Conservation (phyloP, 257 asterid genomes). For the Solanum etuberosum region DNA sequence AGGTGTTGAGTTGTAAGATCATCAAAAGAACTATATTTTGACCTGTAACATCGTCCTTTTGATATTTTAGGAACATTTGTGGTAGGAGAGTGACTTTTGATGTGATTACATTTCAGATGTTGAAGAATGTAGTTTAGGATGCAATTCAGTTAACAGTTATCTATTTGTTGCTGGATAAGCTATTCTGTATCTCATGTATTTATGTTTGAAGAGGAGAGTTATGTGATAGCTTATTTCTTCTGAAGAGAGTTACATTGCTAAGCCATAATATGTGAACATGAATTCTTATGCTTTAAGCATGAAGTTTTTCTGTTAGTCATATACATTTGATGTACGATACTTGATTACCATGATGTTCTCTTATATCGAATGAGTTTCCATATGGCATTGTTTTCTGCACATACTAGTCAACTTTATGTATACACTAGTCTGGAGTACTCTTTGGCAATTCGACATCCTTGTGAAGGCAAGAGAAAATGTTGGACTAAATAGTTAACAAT, state of each 20-base stretch:
- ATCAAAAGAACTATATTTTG: neutral
- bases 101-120: neutral
- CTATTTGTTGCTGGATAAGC: neutral
- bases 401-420: neutral
- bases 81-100: neutral
- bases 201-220: neutral
- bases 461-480: neutral
- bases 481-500: neutral
- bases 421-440: neutral
- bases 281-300: neutral
- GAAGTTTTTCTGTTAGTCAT: neutral
- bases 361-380: neutral
- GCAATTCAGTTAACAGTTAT: neutral
- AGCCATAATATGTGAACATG: neutral
- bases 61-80: neutral
- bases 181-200: neutral
- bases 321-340: neutral
- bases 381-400: neutral
- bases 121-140: neutral
- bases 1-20: neutral
- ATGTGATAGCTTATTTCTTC: neutral
- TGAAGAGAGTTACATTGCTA: neutral
- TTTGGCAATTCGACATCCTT: neutral
- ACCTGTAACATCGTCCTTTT: neutral
- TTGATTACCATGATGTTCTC: neutral